phyloP scores from a whole-genome alignment of 2,329 filamentous ascomycete species.

The Fusarium nelsonii region DNA sequence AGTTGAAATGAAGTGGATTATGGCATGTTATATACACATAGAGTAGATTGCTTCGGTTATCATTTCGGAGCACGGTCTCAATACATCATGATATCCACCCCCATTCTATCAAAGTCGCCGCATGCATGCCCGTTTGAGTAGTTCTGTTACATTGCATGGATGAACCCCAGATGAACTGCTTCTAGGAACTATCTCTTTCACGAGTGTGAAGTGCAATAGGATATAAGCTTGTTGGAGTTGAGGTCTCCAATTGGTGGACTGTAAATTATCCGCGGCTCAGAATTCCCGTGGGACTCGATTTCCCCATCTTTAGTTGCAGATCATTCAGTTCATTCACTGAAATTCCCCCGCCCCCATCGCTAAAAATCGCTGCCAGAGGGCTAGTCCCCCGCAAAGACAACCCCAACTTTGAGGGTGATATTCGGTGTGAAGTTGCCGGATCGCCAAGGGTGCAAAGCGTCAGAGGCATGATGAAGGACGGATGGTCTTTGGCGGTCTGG shows the following conservation, averaged over 20 bases:
- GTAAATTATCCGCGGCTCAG: conserved; percentile 30
- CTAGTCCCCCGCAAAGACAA: conserved; percentile 28
- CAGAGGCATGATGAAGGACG: background rate
- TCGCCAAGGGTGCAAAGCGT: background rate
- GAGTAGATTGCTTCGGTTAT: background rate
- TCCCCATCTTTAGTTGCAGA: conserved; percentile 37
- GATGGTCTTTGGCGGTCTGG: conserved; percentile 7
- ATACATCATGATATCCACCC: conserved; percentile 18
- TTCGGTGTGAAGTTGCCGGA: conserved; percentile 15
- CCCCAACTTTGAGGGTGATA: conserved; percentile 15
- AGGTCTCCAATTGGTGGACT: conserved; percentile 16
- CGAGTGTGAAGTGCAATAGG: background rate
- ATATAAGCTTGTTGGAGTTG: conserved; percentile 22
- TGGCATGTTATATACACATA: conserved; percentile 23
- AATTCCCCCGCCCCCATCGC: conserved; percentile 34
- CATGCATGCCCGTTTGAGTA: background rate
- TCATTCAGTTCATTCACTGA: conserved; percentile 19
- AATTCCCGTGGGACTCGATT: conserved; percentile 39
- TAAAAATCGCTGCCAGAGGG: background rate
- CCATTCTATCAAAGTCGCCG: conserved; percentile 1
- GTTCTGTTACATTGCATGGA: background rate
- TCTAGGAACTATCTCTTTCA: background rate
- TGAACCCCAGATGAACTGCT: conserved; percentile 2
- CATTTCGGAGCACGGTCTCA: conserved; percentile 18
- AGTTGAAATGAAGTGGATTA: background rate